phyloP scores from a whole-genome alignment of 2,329 filamentous ascomycete species.

The Graphilbum fragrans region DNA sequence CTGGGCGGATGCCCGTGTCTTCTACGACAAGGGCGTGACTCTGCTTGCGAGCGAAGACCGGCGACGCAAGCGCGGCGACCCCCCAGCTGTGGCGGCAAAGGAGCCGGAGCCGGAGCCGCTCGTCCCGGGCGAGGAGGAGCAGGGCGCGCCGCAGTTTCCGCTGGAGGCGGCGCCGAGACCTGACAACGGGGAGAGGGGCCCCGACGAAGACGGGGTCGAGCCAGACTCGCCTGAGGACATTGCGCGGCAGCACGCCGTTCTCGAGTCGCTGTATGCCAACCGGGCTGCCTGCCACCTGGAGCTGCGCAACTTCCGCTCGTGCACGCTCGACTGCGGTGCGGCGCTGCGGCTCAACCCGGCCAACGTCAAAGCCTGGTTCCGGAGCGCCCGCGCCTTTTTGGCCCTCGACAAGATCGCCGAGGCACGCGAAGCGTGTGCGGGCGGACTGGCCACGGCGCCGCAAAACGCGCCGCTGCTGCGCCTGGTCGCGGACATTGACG shows the following conservation, averaged over 20 bases:
- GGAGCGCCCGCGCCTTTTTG: conserved; percentile 66
- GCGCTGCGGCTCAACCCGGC: conserved; percentile 65
- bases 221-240: conserved; percentile 47
- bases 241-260: conserved; percentile 46
- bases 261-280: conserved; percentile 75
- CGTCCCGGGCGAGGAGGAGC: too few species aligned
- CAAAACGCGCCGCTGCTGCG: conserved; percentile 53
- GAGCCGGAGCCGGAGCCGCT: not conserved
- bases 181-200: not conserved
- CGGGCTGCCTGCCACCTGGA: conserved; percentile 83
- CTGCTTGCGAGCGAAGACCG: conserved; percentile 55
- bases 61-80: conserved; percentile 30
- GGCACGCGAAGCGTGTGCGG: conserved; percentile 65
- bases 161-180: not conserved
- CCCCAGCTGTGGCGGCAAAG: conserved; percentile 2
- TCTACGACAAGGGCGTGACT: conserved; percentile 76
- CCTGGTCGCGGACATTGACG: conserved; percentile 44
- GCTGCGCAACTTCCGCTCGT: conserved; percentile 77
- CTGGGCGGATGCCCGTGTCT: conserved; percentile 79
- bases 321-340: conserved; percentile 71
- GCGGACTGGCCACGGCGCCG: conserved; percentile 56
- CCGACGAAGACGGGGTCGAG: conserved; percentile 12
- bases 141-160: not conserved
- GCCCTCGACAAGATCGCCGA: conserved; percentile 67
- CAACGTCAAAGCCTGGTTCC: conserved; percentile 88